Base-by-base conservation (phyloP, 345 rosid species). In the Lagerstroemia speciosa region DNA sequence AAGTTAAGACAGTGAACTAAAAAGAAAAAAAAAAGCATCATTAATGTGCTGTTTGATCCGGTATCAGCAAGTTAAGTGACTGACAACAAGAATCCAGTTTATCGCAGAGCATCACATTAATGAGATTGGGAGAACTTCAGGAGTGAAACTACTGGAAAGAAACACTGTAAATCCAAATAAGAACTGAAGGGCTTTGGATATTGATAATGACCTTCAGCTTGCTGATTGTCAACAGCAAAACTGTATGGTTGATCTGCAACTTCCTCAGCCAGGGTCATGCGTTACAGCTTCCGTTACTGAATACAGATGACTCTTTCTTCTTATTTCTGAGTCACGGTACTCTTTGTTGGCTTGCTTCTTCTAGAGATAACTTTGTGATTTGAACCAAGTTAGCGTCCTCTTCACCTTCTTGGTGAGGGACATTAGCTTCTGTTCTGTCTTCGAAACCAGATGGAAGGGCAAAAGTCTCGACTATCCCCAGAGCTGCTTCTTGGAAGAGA, bases 401-500 rank as follows among this genome's bases (percentile, higher is more conserved):
- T 60, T 38, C 20, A 27, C 62, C n/a, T 38, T 34, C 53, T 24
- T 60, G 19, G 15, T 32, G 33, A 41, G 58, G 62, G 67, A 61
- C 19, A 27, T 71, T 24, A 33, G 20, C 63, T 24, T 50, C n/a
- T n/a, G n/a, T n/a, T n/a, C n/a, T 67, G 4, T 36, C 38, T 63
- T 60, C 68, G 26, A 29, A 30, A 20, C 52, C 53, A 48, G 70
- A 61, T n/a, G 30, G 60, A 46, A 70, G 65, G 8, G 65, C 62
- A 38, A 34, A 33, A 37, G n/a, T 31, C 11, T 36, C 38, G 3
- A 33, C 17, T 30, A 66, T 30, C n/a, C 36, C 34, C 16, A 62
- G 45, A 61, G 71, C 58, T 36, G 37, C 62, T 14, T 72, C 48
- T n/a, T n/a, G n/a, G n/a, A n/a, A n/a, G n/a, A n/a, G n/a, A n/a